Evolutionary conservation across 2,329 filamentous ascomycete species (phyloP), one percentile per base, ranked within the genome.

Genomic region (Nannizziopsis barbatae): DNA sequence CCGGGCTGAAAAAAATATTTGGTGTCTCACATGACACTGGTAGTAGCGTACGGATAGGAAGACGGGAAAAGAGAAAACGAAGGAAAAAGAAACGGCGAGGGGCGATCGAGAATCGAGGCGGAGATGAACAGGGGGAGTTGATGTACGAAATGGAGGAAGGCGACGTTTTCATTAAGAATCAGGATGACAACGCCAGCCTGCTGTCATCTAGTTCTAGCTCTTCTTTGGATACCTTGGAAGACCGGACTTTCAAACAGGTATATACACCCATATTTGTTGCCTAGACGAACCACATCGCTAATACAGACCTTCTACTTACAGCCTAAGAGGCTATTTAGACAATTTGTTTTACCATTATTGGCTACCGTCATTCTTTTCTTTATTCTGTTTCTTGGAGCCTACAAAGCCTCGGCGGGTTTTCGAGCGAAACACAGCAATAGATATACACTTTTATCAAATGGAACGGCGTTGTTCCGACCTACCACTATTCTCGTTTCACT

Each of bases 71-170:
- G 57, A 71, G 75, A 53, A 64, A 63, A 49, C 65, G 64, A 41
- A 69, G 77, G 41, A 72, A 73, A 49, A 65, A 70, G 37, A 69
- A 76, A 18, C 31, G 27, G 32, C 14, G 10, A 12, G 45, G 22
- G 11, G 37, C 48, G 15, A 22, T 38, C 49, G 17, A 30, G 32
- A 50, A 59, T 60, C 52, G 54, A 52, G 46, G 58, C 57, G 32
- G 56, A 57, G 43, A 68, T 55, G 69, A 71, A 57, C 79, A 43
- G 47, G 65, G 73, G 33, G 78, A 81, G 63, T 71, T 93, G 59
- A 86, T 94, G 81, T 89, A 86, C 63, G 85, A 92, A 67, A 86
- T 90, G 83, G 89, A 95, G 65, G 83, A 88, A 61, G 86, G 87
- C 1, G 45, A 47, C 38, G 77, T 74, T 2, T 75, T 84, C 59